Evolutionary conservation across 2,329 filamentous ascomycete genomes (phyloP).

Genomic region (Paecilomyces sp.): DNA sequence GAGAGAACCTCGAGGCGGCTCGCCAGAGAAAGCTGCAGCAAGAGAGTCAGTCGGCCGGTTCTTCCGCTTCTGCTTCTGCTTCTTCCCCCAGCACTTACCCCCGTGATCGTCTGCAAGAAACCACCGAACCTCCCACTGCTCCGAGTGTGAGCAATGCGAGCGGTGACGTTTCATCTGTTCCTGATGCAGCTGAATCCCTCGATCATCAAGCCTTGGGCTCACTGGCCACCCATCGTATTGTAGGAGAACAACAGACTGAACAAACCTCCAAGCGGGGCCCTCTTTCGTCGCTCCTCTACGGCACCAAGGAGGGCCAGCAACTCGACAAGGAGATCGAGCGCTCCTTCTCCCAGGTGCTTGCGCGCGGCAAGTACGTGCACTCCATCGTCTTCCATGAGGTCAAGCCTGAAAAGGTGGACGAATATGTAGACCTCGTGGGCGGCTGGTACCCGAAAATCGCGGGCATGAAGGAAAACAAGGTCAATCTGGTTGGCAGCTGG

Average conservation of each 20-base stretch:
- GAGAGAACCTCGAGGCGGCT: conserved; percentile 68
- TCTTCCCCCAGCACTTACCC: conserved; percentile 20
- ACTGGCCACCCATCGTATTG: conserved; percentile 47
- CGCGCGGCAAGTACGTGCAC: conserved; percentile 95
- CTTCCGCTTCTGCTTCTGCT: conserved; percentile 38
- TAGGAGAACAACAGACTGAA: conserved; percentile 52
- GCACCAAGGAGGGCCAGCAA: conserved; percentile 89
- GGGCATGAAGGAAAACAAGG: conserved; percentile 75
- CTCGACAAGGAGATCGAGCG: conserved; percentile 93
- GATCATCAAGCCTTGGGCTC: conserved; percentile 50
- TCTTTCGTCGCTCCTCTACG: conserved; percentile 86
- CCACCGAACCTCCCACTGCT: conserved; percentile 35
- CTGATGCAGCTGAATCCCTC: conserved; percentile 34
- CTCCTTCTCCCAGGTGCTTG: conserved; percentile 90
- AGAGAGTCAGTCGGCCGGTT: conserved; percentile 67
- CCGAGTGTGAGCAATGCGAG: conserved; percentile 40
- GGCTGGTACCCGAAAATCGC: conserved; percentile 91
- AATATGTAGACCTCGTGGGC: conserved; percentile 85
- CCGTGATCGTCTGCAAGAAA: conserved; percentile 30
- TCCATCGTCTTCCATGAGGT: conserved; percentile 96
- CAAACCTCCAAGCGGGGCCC: conserved; percentile 61
- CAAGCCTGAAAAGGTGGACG: conserved; percentile 89
- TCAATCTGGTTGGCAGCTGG: conserved; percentile 96
- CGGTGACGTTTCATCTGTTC: conserved; percentile 23
- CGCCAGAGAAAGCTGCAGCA: conserved; percentile 70